Percentiles rank a stretch among this genome's conserved stretches.
Evolutionary conservation across 2,329 filamentous ascomycete species (phyloP).

Genomic region (Hyphodiscus sp.): DNA sequence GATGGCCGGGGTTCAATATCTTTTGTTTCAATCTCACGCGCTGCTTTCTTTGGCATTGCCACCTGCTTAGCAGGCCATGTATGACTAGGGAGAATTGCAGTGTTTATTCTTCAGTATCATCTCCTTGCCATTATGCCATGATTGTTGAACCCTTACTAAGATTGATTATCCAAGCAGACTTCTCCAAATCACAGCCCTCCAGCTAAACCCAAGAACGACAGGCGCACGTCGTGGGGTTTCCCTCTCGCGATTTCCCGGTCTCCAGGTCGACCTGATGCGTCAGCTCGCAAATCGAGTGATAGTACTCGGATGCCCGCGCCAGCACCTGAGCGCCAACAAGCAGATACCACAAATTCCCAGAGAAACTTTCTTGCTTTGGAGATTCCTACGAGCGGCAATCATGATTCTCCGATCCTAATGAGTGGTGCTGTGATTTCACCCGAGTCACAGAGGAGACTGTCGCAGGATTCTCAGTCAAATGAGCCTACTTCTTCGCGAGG

Average conservation of each 20-base stretch:
- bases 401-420: not conserved
- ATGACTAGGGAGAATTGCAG: conserved; percentile 29
- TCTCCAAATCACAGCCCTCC: conserved; percentile 23
- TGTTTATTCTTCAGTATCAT: conserved; percentile 23
- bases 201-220: conserved; percentile 32
- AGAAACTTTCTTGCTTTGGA: conserved; percentile 13
- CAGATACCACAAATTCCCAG: conserved; percentile 13
- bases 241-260: conserved; percentile 32
- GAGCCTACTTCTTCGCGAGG: not conserved
- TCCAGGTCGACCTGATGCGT: conserved; percentile 23
- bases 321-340: conserved; percentile 8
- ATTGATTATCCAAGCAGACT: conserved; percentile 29
- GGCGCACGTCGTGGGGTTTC: conserved; percentile 41
- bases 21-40: conserved; percentile 13
- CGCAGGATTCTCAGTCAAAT: not conserved
- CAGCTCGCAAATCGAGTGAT: conserved; percentile 18
- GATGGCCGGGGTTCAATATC: conserved; percentile 12
- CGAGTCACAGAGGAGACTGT: not conserved
- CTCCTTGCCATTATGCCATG: conserved; percentile 20
- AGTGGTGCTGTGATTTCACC: conserved; percentile 9
- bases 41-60: conserved; percentile 11
- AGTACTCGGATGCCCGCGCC: conserved; percentile 1
- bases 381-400: not conserved
- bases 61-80: conserved; percentile 29
- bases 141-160: conserved; percentile 28